These are phyloP conservation scores for Aurifilum marmelostoma DNA, from an alignment of 2,329 filamentous ascomycete species.

Conservation along the genomic window DNA sequence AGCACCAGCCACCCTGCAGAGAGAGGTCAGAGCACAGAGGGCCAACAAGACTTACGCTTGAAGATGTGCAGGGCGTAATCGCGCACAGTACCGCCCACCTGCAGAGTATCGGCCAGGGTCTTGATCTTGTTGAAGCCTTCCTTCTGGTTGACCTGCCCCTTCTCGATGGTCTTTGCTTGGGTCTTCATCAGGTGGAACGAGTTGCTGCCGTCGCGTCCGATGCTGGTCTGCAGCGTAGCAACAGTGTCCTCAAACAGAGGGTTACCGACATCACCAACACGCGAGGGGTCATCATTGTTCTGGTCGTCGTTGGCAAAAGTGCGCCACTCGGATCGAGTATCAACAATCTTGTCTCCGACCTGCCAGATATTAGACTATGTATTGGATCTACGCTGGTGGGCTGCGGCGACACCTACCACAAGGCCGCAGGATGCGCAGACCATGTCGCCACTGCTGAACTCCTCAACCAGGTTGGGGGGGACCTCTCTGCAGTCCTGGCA, in stretches of 20 bases:
- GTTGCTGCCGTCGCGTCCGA: slow-evolving; percentile 76
- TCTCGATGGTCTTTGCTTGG: slow-evolving; percentile 61
- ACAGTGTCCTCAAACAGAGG: slow-evolving; percentile 80
- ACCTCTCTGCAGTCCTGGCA: slow-evolving; percentile 90
- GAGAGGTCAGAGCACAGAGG: background rate
- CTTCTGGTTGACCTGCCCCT: slow-evolving; percentile 53
- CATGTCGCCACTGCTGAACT: slow-evolving; percentile 89
- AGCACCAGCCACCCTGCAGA: background rate
- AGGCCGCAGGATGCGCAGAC: slow-evolving; percentile 91
- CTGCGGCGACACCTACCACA: slow-evolving; percentile 51
- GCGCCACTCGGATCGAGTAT: slow-evolving; percentile 96
- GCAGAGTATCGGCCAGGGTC: slow-evolving; percentile 81
- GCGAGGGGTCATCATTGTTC: slow-evolving; percentile 92
- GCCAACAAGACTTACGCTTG: slow-evolving; percentile 56
- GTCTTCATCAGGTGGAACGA: slow-evolving; percentile 78
- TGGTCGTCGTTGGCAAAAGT: slow-evolving; percentile 99
- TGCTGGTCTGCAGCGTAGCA: slow-evolving; percentile 75
- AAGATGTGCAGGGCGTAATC: slow-evolving; percentile 94
- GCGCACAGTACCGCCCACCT: slow-evolving; percentile 77
- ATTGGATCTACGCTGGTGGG: too few species aligned
- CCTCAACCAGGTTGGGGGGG: slow-evolving; percentile 91
- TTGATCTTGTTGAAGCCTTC: slow-evolving; percentile 86
- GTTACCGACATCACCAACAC: slow-evolving; percentile 94
- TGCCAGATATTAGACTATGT: slow-evolving; percentile 6
- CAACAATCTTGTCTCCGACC: slow-evolving; percentile 85